Percentiles rank a stretch among this genome's conserved stretches.
Evolutionary conservation across 768 basidiomycete genomes (phyloP).

Genomic region (Leucosporidium creatinivorum): DNA sequence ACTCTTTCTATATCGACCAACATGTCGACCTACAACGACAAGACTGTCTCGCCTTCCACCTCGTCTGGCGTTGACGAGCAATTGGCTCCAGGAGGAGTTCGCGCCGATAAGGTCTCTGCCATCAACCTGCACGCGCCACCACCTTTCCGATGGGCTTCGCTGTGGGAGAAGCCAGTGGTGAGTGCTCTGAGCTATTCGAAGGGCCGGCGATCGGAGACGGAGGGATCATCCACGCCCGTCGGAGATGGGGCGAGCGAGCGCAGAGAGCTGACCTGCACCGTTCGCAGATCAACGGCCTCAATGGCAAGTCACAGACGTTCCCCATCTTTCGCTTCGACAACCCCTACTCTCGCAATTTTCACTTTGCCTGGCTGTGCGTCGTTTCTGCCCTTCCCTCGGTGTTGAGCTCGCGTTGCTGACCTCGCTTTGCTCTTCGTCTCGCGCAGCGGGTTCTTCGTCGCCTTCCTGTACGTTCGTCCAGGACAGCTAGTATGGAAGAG

Average conservation of each 20-base stretch:
- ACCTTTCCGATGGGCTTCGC: slow-evolving; percentile 20
- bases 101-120: too few species aligned
- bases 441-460: slow-evolving; percentile 52
- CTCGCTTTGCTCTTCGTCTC: slow-evolving; percentile 22
- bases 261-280: neutral
- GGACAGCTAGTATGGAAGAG: too few species aligned
- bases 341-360: slow-evolving; percentile 51
- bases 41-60: too few species aligned
- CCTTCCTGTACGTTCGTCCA: slow-evolving; percentile 41
- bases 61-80: too few species aligned
- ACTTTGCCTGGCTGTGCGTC: slow-evolving; percentile 35
- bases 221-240: too few species aligned
- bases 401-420: neutral
- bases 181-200: neutral
- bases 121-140: slow-evolving; percentile 11
- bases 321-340: slow-evolving; percentile 50
- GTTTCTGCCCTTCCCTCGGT: slow-evolving; percentile 34
- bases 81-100: too few species aligned
- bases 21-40: too few species aligned
- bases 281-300: slow-evolving; percentile 47
- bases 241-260: neutral
- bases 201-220: too few species aligned
- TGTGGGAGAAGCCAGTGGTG: slow-evolving; percentile 22
- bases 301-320: slow-evolving; percentile 51
- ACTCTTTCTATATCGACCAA: too few species aligned